Base-by-base conservation (phyloP, 2,329 filamentous ascomycete species). In the Ceratocystis huliohia region DNA sequence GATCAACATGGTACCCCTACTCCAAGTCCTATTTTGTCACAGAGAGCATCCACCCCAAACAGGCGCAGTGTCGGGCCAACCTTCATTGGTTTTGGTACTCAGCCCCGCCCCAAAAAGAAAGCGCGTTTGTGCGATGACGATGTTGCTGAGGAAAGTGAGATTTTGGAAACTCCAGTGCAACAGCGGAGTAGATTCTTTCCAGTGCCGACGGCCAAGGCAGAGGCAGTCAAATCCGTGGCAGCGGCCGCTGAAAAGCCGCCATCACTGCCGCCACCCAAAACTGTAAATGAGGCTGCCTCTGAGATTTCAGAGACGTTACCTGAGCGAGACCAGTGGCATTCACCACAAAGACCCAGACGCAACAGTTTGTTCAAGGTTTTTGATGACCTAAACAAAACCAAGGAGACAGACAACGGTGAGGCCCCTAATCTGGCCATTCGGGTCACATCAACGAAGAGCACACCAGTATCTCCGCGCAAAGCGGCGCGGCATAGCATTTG, bases 181-280 rank as follows among this genome's bases (percentile, higher is more conserved):
- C 73, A 79, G 70, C 79, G 74, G 64, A 85, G 83, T 76, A 84
- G 77, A 67, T 85, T 84, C 72, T 85, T 85, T 70, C 70, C 79
- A 1, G 57, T 70, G 5, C 72, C 67, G 3, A 66, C 71, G 7
- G 69, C 70, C 5, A 74, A 73, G 50, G 30, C 30, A 4, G 45
- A 63, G 28, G 41, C 3, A 30, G 20, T 45, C 6, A 8, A 63
- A 59, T 2, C 65, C 4, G 25, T 25, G 20, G 28, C 15, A 28
- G 45, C 4, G 30, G n/a, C 8, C 22, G 10, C 37, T 20, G 46
- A 56, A 22, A 44, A 48, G 25, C 57, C 30, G 25, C 20, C 65
- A 61, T 20, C 65, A 25, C 57, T 25, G 25, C 20, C 65, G 50
- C 28, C 65, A 25, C 13, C 22, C n/a, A 48, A 33, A 45, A 17